Conservation (phyloP, 257 asterid genomes). For the Gardenia jasminoides region DNA sequence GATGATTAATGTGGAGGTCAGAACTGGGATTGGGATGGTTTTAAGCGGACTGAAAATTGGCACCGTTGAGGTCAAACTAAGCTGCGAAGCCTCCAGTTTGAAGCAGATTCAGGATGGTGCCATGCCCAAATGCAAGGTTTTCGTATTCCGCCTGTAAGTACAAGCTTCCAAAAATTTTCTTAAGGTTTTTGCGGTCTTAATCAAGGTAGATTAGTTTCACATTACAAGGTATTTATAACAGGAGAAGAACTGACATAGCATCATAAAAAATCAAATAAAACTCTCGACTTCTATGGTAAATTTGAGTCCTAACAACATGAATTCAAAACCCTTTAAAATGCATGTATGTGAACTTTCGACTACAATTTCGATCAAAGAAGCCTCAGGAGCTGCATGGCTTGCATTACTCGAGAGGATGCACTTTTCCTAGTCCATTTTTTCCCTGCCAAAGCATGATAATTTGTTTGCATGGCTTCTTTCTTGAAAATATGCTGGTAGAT, state of each 20-base stretch:
- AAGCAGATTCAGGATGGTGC: conserved; percentile 17
- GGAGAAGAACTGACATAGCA: not conserved
- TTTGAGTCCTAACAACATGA: not conserved
- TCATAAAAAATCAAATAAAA: not conserved
- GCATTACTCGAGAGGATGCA: too few relatives aligned
- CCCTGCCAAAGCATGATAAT: not conserved
- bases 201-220: not conserved
- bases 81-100: conserved; percentile 18
- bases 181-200: not conserved
- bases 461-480: not conserved
- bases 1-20: conserved; percentile 3
- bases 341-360: not conserved
- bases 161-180: not conserved
- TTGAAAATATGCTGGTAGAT: not conserved
- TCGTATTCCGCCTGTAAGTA: conserved; percentile 10
- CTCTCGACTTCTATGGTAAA: too few relatives aligned
- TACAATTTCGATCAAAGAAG: not conserved
- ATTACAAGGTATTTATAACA: not conserved
- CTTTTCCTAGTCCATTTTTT: too few relatives aligned
- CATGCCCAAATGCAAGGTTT: conserved; percentile 16
- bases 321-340: too few relatives aligned
- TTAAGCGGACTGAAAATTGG: conserved; percentile 11
- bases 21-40: conserved; percentile 17
- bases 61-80: conserved; percentile 7
- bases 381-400: not conserved